These are phyloP conservation scores for Eremochloa ophiuroides DNA, from an alignment of 176 grass and related monocot species.

Conservation along the genomic window DNA sequence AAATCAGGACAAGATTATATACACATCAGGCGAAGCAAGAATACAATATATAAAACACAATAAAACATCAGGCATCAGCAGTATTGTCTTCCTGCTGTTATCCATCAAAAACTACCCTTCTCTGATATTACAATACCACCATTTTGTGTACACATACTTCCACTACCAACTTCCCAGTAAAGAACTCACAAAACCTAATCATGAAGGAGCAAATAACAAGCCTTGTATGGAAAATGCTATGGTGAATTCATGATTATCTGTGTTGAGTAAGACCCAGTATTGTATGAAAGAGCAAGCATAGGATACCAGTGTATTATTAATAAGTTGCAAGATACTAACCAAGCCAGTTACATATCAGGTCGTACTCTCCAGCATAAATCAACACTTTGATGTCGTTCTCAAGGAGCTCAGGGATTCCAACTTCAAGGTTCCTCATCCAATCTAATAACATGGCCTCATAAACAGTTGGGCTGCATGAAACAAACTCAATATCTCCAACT, in stretches of 20 bases:
- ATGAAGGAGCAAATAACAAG: not conserved
- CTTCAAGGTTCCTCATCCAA: constrained; percentile 96
- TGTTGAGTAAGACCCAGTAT: not conserved
- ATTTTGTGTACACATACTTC: not conserved
- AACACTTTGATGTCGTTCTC: constrained; percentile 74
- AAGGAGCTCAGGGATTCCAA: constrained; percentile 85
- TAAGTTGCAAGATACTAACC: constrained; percentile 49
- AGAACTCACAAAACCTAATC: not conserved
- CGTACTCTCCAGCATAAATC: constrained; percentile 92
- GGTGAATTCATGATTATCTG: not conserved
- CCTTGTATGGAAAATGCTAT: not conserved
- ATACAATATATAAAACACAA: not conserved
- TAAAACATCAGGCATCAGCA: too few relatives aligned
- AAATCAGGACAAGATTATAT: not conserved
- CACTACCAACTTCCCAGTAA: not conserved
- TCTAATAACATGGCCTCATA: constrained; percentile 80
- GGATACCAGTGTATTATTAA: not conserved
- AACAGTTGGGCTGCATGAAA: constrained; percentile 85
- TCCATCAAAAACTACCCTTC: not conserved
- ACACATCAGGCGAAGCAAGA: not conserved
- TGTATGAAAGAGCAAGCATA: not conserved
- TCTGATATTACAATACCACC: not conserved
- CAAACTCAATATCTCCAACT: constrained; percentile 80
- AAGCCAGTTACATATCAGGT: constrained; percentile 95
- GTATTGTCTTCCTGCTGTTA: not conserved